These are phyloP conservation scores for Luffa aegyptiaca DNA, from an alignment of 306 rosid species.

Conservation along the genomic window DNA sequence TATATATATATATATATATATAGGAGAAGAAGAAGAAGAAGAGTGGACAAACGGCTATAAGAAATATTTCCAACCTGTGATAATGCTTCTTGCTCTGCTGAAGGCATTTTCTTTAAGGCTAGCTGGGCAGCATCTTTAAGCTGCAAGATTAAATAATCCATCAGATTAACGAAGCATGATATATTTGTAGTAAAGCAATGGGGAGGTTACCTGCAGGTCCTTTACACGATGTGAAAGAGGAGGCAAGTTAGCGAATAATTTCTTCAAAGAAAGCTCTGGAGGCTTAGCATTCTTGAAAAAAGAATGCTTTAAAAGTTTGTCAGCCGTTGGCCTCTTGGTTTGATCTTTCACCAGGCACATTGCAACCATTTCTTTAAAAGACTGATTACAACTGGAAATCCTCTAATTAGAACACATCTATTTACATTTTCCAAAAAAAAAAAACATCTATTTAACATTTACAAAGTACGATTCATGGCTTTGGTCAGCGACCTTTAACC, in stretches of 20 bases:
- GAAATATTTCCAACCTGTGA: slow-evolving; percentile 47
- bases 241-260: slow-evolving; percentile 78
- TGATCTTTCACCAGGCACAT: slow-evolving; percentile 99
- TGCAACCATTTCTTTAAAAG: slow-evolving; percentile 99
- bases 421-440: background rate
- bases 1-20: background rate
- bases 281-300: slow-evolving; percentile 85
- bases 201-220: slow-evolving; percentile 70
- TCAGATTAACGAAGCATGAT: slow-evolving; percentile 10
- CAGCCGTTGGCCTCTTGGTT: slow-evolving; percentile 89
- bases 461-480: slow-evolving; percentile 10
- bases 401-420: slow-evolving; percentile 76
- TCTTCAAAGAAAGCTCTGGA: slow-evolving; percentile 87
- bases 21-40: background rate
- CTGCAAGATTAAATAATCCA: slow-evolving; percentile 32
- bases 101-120: slow-evolving; percentile 93
- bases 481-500: slow-evolving; percentile 9
- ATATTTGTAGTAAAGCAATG: slow-evolving; percentile 10
- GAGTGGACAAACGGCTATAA: background rate
- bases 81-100: slow-evolving; percentile 97
- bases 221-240: slow-evolving; percentile 94
- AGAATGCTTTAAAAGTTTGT: slow-evolving; percentile 80
- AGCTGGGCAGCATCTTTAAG: slow-evolving; percentile 93
- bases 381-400: slow-evolving; percentile 98
- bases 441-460: slow-evolving; percentile 21